phyloP scores from a whole-genome alignment of 225 moss, liverwort and hornwort species.

The Climacium dendroides region DNA sequence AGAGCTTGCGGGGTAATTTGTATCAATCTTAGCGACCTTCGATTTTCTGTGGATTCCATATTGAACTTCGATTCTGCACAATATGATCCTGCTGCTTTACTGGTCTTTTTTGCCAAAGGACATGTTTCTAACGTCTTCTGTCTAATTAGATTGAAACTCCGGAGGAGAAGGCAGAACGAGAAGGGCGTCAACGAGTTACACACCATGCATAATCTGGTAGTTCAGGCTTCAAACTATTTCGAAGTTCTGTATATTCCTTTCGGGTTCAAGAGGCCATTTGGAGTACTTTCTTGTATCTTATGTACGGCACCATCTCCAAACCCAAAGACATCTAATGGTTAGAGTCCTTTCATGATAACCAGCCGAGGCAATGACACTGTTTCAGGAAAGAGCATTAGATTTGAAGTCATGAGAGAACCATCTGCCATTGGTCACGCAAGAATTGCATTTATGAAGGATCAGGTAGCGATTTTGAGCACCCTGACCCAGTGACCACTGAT shows the following conservation, averaged over 20 bases:
- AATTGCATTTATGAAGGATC: not conserved
- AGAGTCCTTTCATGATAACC: not conserved
- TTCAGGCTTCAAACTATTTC: not conserved
- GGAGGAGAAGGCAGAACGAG: conserved; percentile 77
- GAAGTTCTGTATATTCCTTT: not conserved
- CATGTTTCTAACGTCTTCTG: not conserved
- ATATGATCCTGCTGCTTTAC: not conserved
- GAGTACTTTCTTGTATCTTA: not conserved
- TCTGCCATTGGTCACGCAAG: not conserved
- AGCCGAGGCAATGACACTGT: not conserved
- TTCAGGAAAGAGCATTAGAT: not conserved
- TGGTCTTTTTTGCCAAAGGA: not conserved
- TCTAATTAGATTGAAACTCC: conserved; percentile 61
- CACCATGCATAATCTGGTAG: conserved; percentile 14
- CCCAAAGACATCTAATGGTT: not conserved
- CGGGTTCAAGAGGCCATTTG: not conserved
- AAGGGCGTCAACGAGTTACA: conserved; percentile 58
- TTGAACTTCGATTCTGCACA: not conserved
- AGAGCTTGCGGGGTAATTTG: not conserved
- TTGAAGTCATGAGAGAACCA: not conserved
- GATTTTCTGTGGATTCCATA: not conserved
- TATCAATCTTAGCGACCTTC: not conserved
- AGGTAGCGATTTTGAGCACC: not conserved
- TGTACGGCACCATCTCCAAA: not conserved
- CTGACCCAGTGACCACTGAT: not conserved